Percentiles rank a stretch among this genome's conserved stretches.
Conservation (phyloP, 208 protist genomes). For the Crithidia thermophila region DNA sequence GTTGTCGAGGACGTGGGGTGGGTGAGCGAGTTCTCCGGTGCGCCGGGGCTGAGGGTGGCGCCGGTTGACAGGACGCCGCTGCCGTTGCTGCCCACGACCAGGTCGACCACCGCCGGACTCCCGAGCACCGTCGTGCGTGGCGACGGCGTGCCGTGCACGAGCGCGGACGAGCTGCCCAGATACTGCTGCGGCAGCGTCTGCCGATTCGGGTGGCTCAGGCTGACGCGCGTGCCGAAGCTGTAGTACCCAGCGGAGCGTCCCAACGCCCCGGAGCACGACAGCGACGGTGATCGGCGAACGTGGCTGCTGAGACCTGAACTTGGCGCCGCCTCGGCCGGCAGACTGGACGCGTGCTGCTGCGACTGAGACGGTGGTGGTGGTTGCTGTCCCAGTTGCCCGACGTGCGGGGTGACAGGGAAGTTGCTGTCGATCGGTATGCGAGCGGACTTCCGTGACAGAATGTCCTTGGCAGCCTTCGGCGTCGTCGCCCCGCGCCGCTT, state of each 20-base stretch:
- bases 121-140: slow-evolving; percentile 14
- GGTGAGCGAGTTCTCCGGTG: neutral
- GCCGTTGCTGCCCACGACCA: neutral
- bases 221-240: slow-evolving; percentile 57
- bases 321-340: neutral
- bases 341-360: neutral
- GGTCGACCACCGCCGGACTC: slow-evolving; percentile 8
- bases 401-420: neutral
- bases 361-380: neutral
- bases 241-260: slow-evolving; percentile 69
- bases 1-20: slow-evolving; percentile 1
- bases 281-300: slow-evolving; percentile 15
- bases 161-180: slow-evolving; percentile 38
- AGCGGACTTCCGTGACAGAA: neutral
- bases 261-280: slow-evolving; percentile 38
- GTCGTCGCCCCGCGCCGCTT: slow-evolving; percentile 7
- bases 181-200: slow-evolving; percentile 48
- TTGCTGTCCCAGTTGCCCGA: neutral
- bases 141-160: slow-evolving; percentile 8
- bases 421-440: neutral
- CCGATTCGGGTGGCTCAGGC: slow-evolving; percentile 53
- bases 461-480: neutral
- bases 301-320: slow-evolving; percentile 14
- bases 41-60: neutral
- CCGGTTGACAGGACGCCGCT: neutral